Evolutionary conservation across 1,284 basidiomycete species (phyloP).

Genomic region (Cryptococcus deneoformans): DNA sequence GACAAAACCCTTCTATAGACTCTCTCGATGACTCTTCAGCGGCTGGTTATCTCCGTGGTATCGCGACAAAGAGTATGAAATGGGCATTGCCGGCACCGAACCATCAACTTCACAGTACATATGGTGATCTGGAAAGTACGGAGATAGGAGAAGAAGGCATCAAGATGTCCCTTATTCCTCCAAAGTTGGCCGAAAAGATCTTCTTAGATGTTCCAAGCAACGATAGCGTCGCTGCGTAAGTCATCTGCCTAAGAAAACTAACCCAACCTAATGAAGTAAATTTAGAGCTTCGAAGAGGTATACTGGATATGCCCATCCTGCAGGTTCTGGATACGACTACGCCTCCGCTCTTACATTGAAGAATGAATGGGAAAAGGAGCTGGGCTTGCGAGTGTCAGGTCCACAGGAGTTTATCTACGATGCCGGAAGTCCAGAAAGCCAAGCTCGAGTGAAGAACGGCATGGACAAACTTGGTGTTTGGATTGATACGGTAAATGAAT

Average conservation of each 20-base stretch:
- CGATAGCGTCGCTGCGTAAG: constrained; percentile 37
- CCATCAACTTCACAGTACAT: no score
- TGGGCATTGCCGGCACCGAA: constrained; percentile 1
- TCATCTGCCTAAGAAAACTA: neutral
- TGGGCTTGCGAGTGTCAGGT: constrained; percentile 41
- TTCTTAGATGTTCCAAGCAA: constrained; percentile 45
- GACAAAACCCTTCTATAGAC: no score
- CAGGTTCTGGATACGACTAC: constrained; percentile 47
- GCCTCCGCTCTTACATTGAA: constrained; percentile 47
- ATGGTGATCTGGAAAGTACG: no score
- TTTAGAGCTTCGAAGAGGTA: constrained; percentile 38
- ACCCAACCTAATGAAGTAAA: neutral
- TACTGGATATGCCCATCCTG: constrained; percentile 43
- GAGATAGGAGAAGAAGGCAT: no score
- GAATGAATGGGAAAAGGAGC: constrained; percentile 45
- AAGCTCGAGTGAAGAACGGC: constrained; percentile 31
- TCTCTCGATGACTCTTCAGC: no score
- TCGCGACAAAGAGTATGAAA: constrained; percentile 19
- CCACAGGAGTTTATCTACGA: constrained; percentile 45
- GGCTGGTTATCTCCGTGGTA: neutral
- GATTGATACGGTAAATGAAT: constrained; percentile 45
- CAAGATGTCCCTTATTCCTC: neutral
- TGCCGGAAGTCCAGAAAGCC: constrained; percentile 39
- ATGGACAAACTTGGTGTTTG: constrained; percentile 41
- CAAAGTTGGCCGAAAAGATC: constrained; percentile 42